Conservation (phyloP, 371 early-diverging fungal species). For the Mucor irregularis region DNA sequence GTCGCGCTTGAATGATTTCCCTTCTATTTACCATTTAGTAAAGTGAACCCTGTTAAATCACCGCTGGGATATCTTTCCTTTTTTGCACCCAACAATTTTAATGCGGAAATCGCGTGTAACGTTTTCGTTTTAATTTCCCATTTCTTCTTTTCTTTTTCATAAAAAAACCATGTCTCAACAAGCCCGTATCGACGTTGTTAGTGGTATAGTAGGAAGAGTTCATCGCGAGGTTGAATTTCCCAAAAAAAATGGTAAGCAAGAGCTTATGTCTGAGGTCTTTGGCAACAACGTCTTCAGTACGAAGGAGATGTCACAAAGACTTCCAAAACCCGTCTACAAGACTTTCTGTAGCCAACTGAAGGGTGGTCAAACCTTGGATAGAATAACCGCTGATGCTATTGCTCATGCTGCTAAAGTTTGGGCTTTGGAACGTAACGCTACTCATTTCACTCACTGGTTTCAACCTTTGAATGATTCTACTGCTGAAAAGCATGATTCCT, state of each 20-base stretch:
- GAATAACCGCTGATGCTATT: slow-evolving; percentile 94
- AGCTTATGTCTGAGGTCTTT: slow-evolving; percentile 82
- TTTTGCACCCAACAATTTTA: background rate
- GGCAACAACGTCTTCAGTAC: slow-evolving; percentile 91
- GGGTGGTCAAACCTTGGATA: slow-evolving; percentile 87
- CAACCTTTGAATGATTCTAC: slow-evolving; percentile 98
- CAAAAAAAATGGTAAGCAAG: slow-evolving; percentile 60
- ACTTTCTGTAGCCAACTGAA: slow-evolving; percentile 85
- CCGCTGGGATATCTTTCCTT: background rate
- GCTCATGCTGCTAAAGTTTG: slow-evolving; percentile 97
- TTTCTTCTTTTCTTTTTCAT: slow-evolving; percentile 3
- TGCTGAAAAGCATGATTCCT: slow-evolving; percentile 99
- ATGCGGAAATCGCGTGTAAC: background rate
- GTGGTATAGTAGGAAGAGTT: slow-evolving; percentile 47
- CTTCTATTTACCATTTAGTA: too few species aligned
- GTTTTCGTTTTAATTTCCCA: background rate
- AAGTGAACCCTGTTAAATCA: too few species aligned
- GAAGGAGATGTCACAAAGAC: slow-evolving; percentile 77
- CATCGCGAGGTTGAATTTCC: slow-evolving; percentile 76
- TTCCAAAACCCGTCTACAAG: slow-evolving; percentile 95
- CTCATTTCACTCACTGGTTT: slow-evolving; percentile 99
- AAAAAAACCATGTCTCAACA: slow-evolving; percentile 36
- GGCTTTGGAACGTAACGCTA: slow-evolving; percentile 94
- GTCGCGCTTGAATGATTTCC: too few species aligned
- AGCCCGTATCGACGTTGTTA: slow-evolving; percentile 49